Conservation (phyloP, 2,329 filamentous ascomycete species). For the Aspergillus sp. region DNA sequence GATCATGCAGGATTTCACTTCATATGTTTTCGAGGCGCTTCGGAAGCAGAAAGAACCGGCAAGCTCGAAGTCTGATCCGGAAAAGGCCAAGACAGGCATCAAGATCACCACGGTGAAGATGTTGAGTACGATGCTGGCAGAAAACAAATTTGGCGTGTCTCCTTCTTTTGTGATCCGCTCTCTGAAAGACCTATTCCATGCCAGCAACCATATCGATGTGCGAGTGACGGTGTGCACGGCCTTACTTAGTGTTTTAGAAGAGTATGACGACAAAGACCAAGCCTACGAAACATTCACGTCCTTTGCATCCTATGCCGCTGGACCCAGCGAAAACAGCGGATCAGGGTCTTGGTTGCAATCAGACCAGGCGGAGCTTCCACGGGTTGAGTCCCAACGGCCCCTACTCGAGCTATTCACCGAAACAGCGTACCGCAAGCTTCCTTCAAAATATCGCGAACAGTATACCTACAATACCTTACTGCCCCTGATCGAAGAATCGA, state of each 20-base stretch:
- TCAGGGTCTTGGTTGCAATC: neutral
- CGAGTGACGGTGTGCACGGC: neutral
- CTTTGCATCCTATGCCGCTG: neutral
- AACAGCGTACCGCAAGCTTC: neutral
- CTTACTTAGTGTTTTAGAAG: neutral
- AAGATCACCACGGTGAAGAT: neutral
- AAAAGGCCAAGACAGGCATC: neutral
- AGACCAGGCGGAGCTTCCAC: neutral
- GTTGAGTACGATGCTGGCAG: neutral
- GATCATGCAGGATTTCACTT: neutral
- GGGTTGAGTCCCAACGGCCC: neutral
- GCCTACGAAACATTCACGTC: neutral
- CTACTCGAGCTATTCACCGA: neutral
- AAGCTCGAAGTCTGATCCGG: neutral
- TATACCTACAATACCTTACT: neutral
- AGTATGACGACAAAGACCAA: neutral
- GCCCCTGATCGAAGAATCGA: neutral
- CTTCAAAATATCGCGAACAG: neutral
- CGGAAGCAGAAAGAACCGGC: neutral
- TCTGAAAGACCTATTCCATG: neutral
- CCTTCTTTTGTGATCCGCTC: neutral
- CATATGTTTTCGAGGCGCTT: neutral
- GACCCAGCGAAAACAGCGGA: neutral
- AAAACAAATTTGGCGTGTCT: neutral
- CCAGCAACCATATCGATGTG: neutral